Evolutionary conservation across 1,284 basidiomycete genomes (phyloP).

Genomic region (Cutaneotrichosporon sp.): DNA sequence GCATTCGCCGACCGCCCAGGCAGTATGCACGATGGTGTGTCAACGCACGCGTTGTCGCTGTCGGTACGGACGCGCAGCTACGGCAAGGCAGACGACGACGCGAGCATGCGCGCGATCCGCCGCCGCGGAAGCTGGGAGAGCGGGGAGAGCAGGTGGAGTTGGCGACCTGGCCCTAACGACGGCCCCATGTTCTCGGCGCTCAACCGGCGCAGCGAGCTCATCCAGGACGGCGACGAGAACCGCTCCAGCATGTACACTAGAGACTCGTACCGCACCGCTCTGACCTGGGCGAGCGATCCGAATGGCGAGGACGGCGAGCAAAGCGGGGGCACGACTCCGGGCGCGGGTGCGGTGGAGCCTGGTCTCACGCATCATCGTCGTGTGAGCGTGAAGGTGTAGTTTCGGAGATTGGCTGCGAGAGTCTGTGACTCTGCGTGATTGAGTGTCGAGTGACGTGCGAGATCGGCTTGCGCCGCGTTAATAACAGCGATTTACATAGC

Average conservation of each 20-base stretch:
- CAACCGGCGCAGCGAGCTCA: constrained; percentile 3
- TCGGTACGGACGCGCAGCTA: constrained; percentile 11
- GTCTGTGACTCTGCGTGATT: too few relatives aligned
- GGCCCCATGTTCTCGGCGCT: constrained; percentile 4
- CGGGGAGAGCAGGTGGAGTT: constrained; percentile 39
- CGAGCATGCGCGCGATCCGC: constrained; percentile 28
- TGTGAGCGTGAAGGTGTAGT: constrained; percentile 12
- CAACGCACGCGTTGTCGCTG: constrained; percentile 13
- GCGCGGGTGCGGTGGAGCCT: not conserved
- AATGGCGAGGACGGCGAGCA: constrained; percentile 1
- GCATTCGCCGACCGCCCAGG: constrained; percentile 14
- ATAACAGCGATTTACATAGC: too few relatives aligned
- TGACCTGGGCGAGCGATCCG: constrained; percentile 6
- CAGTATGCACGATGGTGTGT: constrained; percentile 12
- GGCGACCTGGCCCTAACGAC: constrained; percentile 19
- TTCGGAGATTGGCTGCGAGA: not conserved
- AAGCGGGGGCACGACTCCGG: not conserved
- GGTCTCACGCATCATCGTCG: constrained; percentile 7
- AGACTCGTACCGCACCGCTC: constrained; percentile 14
- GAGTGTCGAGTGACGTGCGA: too few relatives aligned
- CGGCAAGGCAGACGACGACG: constrained; percentile 21
- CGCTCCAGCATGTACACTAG: constrained; percentile 9
- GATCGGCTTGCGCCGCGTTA: too few relatives aligned
- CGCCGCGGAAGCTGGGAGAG: constrained; percentile 35
- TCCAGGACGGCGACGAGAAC: constrained; percentile 1